These are phyloP conservation scores for Talaromyces sp. DNA, from an alignment of 2,329 filamentous ascomycete species.

Conservation along the genomic window DNA sequence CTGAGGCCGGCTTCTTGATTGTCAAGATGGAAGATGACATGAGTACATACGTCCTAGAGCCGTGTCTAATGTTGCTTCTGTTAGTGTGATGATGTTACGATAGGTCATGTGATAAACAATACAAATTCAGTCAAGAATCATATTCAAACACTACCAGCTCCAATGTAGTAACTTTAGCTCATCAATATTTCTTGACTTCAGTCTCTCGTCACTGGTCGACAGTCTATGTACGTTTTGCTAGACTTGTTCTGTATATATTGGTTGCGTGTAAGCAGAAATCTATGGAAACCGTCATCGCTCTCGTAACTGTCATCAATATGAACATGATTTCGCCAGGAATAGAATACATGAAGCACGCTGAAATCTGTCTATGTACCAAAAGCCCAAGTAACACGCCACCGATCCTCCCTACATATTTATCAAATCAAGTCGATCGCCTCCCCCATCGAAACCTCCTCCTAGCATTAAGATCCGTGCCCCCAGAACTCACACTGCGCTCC, in stretches of 20 bases:
- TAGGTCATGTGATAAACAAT: slow-evolving; percentile 10
- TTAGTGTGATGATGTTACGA: slow-evolving; percentile 14
- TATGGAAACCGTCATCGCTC: not conserved
- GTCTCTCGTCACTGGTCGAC: too few species aligned
- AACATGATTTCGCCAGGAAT: not conserved
- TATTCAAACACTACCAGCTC: too few species aligned
- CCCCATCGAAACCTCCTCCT: slow-evolving; percentile 14
- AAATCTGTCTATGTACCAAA: not conserved
- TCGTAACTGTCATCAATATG: not conserved
- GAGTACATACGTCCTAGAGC: not conserved
- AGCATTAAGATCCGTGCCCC: not conserved
- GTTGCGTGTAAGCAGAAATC: too few species aligned
- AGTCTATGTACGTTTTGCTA: too few species aligned
- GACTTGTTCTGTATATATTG: too few species aligned
- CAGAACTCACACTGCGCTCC: not conserved
- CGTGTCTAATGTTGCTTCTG: not conserved
- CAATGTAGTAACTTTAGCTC: too few species aligned
- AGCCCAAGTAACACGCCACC: not conserved
- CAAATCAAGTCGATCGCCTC: slow-evolving; percentile 3
- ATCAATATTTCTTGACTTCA: too few species aligned
- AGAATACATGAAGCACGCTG: not conserved
- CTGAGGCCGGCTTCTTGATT: slow-evolving; percentile 3
- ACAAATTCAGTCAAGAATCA: not conserved
- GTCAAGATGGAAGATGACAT: not conserved
- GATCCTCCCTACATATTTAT: not conserved